Conservation (phyloP, 257 asterid species). For the Euphrasia confusa region DNA sequence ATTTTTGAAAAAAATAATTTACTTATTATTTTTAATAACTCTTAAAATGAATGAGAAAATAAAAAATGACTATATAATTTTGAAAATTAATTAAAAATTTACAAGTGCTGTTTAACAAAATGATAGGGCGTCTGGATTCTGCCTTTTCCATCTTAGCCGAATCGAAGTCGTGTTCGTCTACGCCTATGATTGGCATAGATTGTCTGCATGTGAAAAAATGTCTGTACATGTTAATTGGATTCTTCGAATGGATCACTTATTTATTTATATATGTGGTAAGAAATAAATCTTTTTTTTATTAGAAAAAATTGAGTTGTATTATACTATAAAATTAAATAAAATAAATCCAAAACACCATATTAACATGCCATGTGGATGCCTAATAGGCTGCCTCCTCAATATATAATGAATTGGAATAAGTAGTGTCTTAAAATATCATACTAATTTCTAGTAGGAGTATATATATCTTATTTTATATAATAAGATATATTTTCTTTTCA, state of each 20-base stretch:
- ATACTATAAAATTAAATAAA: not conserved
- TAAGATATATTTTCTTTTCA: too few species aligned
- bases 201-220: slow-evolving; percentile 25
- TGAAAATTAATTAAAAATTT: not conserved
- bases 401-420: not conserved
- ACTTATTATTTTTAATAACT: too few species aligned
- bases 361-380: slow-evolving; percentile 38
- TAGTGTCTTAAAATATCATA: not conserved
- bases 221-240: slow-evolving; percentile 26
- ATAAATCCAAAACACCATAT: slow-evolving; percentile 20
- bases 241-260: slow-evolving; percentile 8
- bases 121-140: slow-evolving; percentile 22
- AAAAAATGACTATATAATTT: not conserved
- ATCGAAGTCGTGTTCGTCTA: slow-evolving; percentile 20
- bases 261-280: not conserved
- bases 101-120: not conserved
- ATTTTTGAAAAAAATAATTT: too few species aligned
- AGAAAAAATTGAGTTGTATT: too few species aligned
- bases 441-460: not conserved
- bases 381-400: slow-evolving; percentile 18
- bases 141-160: slow-evolving; percentile 9
- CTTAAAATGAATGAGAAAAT: too few species aligned
- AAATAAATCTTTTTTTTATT: not conserved
- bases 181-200: slow-evolving; percentile 27
- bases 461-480: too few species aligned